A percentile compares a stretch with the other conserved stretches of the same genome.
phyloP scores from a whole-genome alignment of 1,284 basidiomycete species.

The Fistulinella staudtii region DNA sequence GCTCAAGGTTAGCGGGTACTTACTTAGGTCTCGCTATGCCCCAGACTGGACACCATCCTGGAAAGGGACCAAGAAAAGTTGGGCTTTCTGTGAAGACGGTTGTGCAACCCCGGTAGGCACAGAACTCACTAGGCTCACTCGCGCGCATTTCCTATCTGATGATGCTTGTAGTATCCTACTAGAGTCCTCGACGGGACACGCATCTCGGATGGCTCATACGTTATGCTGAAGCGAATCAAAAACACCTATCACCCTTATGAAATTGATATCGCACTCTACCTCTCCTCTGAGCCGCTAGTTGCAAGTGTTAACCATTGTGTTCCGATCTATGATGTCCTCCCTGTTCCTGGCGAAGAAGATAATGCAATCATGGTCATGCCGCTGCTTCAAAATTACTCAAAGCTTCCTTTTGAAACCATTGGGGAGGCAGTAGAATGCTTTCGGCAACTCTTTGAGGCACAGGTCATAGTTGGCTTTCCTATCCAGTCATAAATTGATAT shows the following conservation, averaged over 20 bases:
- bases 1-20: slow-evolving; percentile 34
- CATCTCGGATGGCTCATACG: slow-evolving; percentile 25
- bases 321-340: slow-evolving; percentile 28
- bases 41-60: slow-evolving; percentile 39
- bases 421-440: slow-evolving; percentile 35
- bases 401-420: slow-evolving; percentile 28
- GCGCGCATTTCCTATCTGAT: too few relatives aligned
- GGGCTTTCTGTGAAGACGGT: slow-evolving; percentile 26
- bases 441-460: slow-evolving; percentile 37
- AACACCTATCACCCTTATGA: slow-evolving; percentile 21
- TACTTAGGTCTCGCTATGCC: slow-evolving; percentile 34
- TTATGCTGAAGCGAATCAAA: slow-evolving; percentile 32
- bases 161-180: slow-evolving; percentile 6
- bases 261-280: slow-evolving; percentile 20
- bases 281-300: slow-evolving; percentile 16
- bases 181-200: slow-evolving; percentile 33
- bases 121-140: not conserved
- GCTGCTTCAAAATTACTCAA: slow-evolving; percentile 18
- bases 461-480: not conserved
- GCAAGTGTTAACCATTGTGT: slow-evolving; percentile 33
- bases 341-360: slow-evolving; percentile 17
- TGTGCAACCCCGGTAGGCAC: not conserved
- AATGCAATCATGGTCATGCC: slow-evolving; percentile 32
- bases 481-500: not conserved
- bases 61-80: slow-evolving; percentile 15